Percentiles rank a stretch among this genome's conserved stretches.
Conservation (phyloP, 331 rosid species). For the Malus hybrid region DNA sequence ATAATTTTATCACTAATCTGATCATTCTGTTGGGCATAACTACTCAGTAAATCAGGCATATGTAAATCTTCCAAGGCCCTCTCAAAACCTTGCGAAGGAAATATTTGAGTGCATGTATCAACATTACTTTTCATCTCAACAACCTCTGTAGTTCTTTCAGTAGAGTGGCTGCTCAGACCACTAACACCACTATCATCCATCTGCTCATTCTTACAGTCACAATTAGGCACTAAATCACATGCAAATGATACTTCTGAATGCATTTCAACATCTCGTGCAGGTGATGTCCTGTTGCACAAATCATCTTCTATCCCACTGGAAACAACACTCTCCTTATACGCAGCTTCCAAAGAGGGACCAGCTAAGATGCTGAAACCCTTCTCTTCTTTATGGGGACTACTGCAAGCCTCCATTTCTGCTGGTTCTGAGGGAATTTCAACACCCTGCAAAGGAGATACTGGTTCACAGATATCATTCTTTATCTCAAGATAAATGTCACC, state of each 20-base stretch:
- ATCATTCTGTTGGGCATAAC: slow-evolving; percentile 21
- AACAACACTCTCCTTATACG: slow-evolving; percentile 24
- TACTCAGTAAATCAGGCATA: slow-evolving; percentile 29
- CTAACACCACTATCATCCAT: slow-evolving; percentile 25
- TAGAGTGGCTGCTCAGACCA: slow-evolving; percentile 19
- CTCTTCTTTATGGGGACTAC: slow-evolving; percentile 29
- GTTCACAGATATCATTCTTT: slow-evolving; percentile 17
- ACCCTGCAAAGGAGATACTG: slow-evolving; percentile 18
- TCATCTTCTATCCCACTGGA: slow-evolving; percentile 30
- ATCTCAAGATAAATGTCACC: slow-evolving; percentile 2
- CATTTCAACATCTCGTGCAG: slow-evolving; percentile 28
- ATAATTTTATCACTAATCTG: slow-evolving; percentile 18
- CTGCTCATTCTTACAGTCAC: slow-evolving; percentile 17
- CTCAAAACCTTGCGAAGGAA: slow-evolving; percentile 25
- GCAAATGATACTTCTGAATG: slow-evolving; percentile 19
- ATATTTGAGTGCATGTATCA: slow-evolving; percentile 23
- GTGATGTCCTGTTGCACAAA: slow-evolving; percentile 21
- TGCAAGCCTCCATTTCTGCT: slow-evolving; percentile 16
- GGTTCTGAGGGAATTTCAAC: slow-evolving; percentile 28
- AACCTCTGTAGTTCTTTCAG: slow-evolving; percentile 29
- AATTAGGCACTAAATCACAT: slow-evolving; percentile 17
- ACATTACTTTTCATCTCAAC: slow-evolving; percentile 22
- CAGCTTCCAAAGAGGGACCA: slow-evolving; percentile 24
- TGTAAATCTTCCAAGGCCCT: slow-evolving; percentile 27
- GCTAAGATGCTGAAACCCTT: slow-evolving; percentile 23